Evolutionary conservation across 2,329 filamentous ascomycete genomes (phyloP), one percentile per base, ranked within the genome.

Genomic region (Cytospora piceicola): DNA sequence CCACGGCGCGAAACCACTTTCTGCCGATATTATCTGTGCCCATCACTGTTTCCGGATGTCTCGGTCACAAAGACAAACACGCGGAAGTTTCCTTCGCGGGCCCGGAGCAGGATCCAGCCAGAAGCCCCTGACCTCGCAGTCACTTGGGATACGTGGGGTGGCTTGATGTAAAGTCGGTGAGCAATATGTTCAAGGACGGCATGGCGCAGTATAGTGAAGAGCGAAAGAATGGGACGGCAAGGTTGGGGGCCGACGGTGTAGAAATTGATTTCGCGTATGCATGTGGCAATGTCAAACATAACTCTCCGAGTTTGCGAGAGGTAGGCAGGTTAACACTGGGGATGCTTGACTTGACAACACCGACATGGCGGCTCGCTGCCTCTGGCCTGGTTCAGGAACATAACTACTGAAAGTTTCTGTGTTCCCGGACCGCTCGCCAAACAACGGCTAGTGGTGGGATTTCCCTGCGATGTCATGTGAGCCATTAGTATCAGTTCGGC

Each of bases 21-120:
- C 30, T 58, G 22, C 46, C 54, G 58, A 63, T 15, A 29, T 42
- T 39, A 17, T 24, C n/a, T 60, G 59, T 68, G 59, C 20, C 56
- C 53, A 61, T 63, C 55, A 54, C 34, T 51, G 56, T 68, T 66
- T 59, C 66, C 63, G 64, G 60, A 61, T 68, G 66, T 68, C 66
- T 68, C 55, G 60, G 56, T 32, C 39, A 59, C 59, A 63, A 12
- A 66, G 49, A 51, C 56, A 63, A 42, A 66, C 51, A 63, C 52
- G 27, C 34, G 32, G 63, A 49, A 14, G 39, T 65, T 54, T 55
- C 39, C 55, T 55, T 39, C 52, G 53, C 24, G 30, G 49, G 34
- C 27, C 27, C 20, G 46, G 14, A 27, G 29, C n/a, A 14, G n/a
- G 36, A 30, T n/a, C 46, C 32, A 46, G 39, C 39, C 39, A 51